Percentiles rank a stretch among this genome's conserved stretches.
phyloP scores from a whole-genome alignment of 306 rosid genomes.

The Albizia julibrissin region DNA sequence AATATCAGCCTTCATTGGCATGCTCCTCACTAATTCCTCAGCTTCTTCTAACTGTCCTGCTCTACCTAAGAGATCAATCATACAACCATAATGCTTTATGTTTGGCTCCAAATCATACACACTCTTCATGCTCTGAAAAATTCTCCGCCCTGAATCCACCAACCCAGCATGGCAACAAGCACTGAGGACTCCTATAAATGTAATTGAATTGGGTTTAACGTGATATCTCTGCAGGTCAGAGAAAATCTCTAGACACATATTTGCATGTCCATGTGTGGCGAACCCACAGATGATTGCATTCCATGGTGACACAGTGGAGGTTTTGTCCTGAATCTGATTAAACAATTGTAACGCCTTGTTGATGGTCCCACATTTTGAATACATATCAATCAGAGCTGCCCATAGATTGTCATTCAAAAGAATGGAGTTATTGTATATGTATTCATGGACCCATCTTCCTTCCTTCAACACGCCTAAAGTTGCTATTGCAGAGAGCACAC shows the following conservation, averaged over 20 bases:
- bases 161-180: conserved; percentile 94
- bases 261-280: conserved; percentile 83
- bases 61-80: conserved; percentile 92
- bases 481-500: conserved; percentile 87
- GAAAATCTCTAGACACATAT: conserved; percentile 66
- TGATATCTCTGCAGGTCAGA: conserved; percentile 55
- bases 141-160: conserved; percentile 66
- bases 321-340: conserved; percentile 54
- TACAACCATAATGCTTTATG: conserved; percentile 90
- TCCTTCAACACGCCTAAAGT: conserved; percentile 64
- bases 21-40: conserved; percentile 58
- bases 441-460: conserved; percentile 79
- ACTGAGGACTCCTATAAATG: conserved; percentile 78
- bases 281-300: conserved; percentile 86
- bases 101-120: conserved; percentile 72
- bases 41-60: conserved; percentile 82
- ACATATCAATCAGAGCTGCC: conserved; percentile 85
- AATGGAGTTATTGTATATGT: conserved; percentile 51
- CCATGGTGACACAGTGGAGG: conserved; percentile 76
- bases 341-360: conserved; percentile 63
- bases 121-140: conserved; percentile 72
- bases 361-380: conserved; percentile 90
- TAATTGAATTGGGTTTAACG: conserved; percentile 73
- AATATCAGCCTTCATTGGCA: conserved; percentile 84
- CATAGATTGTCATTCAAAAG: conserved; percentile 74